Conservation (phyloP, 352 stramenopile species). For the Globisporangium solare region DNA sequence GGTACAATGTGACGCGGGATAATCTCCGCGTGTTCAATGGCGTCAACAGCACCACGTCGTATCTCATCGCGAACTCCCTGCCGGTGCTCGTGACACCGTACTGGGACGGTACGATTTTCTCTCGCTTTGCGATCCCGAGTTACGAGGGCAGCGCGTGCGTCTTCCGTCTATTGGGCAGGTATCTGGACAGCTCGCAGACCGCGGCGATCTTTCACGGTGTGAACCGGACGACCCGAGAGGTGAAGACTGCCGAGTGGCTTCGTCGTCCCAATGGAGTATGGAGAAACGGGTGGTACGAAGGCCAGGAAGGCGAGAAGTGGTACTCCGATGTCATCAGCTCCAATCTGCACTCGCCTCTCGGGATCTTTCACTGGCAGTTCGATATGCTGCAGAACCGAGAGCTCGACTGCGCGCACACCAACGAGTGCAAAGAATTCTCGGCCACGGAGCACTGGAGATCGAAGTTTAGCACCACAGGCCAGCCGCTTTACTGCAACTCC, state of each 20-base stretch:
- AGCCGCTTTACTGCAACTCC: conserved; percentile 16
- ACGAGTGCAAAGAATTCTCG: conserved; percentile 13
- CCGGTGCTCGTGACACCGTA: conserved; percentile 30
- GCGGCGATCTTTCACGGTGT: conserved; percentile 31
- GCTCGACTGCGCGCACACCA: conserved; percentile 19
- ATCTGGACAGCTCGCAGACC: conserved; percentile 1
- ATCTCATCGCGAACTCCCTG: conserved; percentile 24
- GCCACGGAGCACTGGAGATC: conserved; percentile 17
- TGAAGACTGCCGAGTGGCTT: conserved; percentile 37
- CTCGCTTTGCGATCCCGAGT: conserved; percentile 17
- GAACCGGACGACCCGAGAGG: conserved; percentile 19
- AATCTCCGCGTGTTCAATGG: conserved; percentile 18
- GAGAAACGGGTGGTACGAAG: conserved; percentile 43
- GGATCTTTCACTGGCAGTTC: conserved; percentile 23
- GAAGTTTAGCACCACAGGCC: conserved; percentile 17
- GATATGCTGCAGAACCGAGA: conserved; percentile 26
- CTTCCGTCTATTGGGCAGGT: conserved; percentile 20
- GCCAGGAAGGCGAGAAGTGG: conserved; percentile 13
- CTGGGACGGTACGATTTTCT: too few species aligned
- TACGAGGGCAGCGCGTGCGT: conserved; percentile 24
- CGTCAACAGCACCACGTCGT: conserved; percentile 5
- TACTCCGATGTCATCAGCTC: conserved; percentile 34
- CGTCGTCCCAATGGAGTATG: conserved; percentile 18
- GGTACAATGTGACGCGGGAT: conserved; percentile 24
- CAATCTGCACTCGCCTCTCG: too few species aligned